Conservation (phyloP, 441 rosid genomes). For the Pelargonium fulgidum region DNA sequence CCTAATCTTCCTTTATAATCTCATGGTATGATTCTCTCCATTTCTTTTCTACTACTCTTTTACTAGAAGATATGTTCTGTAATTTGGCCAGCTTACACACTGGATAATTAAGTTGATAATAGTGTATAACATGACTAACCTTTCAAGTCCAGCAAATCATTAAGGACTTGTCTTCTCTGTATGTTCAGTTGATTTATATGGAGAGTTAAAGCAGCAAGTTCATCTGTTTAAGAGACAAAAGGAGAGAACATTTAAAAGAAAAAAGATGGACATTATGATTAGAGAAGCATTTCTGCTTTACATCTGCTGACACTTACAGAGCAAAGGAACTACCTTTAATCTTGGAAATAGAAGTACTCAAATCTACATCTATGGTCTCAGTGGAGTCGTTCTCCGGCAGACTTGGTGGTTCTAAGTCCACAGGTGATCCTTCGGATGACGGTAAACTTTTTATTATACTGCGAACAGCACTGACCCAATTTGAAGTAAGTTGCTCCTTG, state of each 20-base stretch:
- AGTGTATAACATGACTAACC: slow-evolving; percentile 32
- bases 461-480: slow-evolving; percentile 59
- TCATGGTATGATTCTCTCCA: background rate
- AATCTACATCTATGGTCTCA: slow-evolving; percentile 23
- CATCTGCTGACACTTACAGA: background rate
- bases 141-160: slow-evolving; percentile 65
- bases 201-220: slow-evolving; percentile 35
- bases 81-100: background rate
- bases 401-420: slow-evolving; percentile 1
- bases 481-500: slow-evolving; percentile 47
- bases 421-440: slow-evolving; percentile 19
- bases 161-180: slow-evolving; percentile 54
- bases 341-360: slow-evolving; percentile 24
- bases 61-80: background rate
- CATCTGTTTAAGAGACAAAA: slow-evolving; percentile 34
- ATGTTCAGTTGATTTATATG: slow-evolving; percentile 40
- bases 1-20: background rate
- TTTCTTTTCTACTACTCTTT: background rate
- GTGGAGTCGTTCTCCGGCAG: slow-evolving; percentile 1
- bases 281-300: background rate
- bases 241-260: slow-evolving; percentile 11
- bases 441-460: slow-evolving; percentile 36
- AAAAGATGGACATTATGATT: background rate
- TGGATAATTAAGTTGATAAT: background rate
- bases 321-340: slow-evolving; percentile 27